Evolutionary conservation across 164 flowering plant genomes (phyloP).

Genomic region (Santalum album): DNA sequence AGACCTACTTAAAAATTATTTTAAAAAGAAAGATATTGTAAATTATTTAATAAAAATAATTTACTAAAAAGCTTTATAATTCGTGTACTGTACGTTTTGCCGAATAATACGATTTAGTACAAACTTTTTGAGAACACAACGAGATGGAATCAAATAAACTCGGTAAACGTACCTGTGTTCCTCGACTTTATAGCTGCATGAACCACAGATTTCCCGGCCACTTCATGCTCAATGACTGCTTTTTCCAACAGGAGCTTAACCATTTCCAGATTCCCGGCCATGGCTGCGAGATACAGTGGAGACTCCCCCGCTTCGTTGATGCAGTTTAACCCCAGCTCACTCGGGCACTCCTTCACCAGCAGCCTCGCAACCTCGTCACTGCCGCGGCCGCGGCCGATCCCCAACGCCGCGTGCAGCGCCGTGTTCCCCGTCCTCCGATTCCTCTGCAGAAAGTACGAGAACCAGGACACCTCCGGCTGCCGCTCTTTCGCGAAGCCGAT

Average conservation of each 20-base stretch:
- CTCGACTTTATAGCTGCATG: constrained; percentile 11
- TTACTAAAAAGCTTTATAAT: no score
- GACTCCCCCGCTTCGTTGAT: constrained; percentile 12
- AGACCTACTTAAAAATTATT: no score
- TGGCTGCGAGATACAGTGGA: constrained; percentile 12
- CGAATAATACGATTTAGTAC: no score
- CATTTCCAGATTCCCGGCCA: constrained; percentile 7
- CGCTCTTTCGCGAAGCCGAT: no score
- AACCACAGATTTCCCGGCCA: background rate
- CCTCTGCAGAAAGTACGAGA: background rate
- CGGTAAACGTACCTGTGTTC: background rate
- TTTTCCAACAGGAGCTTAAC: constrained; percentile 4
- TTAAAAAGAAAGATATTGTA: no score
- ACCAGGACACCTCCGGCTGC: no score
- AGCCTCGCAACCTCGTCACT: constrained; percentile 6
- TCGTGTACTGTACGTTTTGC: no score
- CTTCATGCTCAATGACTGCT: background rate
- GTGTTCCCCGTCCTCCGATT: background rate
- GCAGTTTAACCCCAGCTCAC: no score
- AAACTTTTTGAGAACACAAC: no score
- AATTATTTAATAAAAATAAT: no score
- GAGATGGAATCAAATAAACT: no score
- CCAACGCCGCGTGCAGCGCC: background rate
- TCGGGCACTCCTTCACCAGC: background rate
- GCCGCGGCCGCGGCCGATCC: background rate